These are phyloP conservation scores for Beauveria varroae DNA, from an alignment of 2,329 filamentous ascomycete genomes.

Conservation along the genomic window DNA sequence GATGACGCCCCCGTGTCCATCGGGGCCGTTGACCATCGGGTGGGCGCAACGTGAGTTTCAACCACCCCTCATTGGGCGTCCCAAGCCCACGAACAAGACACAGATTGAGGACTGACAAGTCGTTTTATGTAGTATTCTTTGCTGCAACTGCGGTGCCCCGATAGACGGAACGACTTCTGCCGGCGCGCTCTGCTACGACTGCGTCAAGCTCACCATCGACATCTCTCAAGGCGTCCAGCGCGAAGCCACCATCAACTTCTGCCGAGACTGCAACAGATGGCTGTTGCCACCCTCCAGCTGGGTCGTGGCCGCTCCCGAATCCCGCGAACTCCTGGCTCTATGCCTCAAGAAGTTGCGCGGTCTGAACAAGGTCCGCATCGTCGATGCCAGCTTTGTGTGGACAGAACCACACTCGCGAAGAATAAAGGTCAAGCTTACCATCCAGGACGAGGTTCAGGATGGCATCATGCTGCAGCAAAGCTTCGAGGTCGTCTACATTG, in stretches of 20 bases:
- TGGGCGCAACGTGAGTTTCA: conserved; percentile 32
- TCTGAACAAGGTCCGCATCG: conserved; percentile 82
- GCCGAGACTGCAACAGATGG: conserved; percentile 92
- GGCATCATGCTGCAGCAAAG: conserved; percentile 75
- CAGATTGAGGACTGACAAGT: neutral
- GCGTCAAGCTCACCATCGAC: conserved; percentile 89
- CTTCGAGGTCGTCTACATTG: conserved; percentile 89
- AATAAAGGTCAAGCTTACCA: conserved; percentile 90
- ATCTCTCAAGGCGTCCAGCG: conserved; percentile 86
- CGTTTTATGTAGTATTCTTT: conserved; percentile 64
- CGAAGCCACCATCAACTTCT: conserved; percentile 84
- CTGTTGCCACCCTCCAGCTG: conserved; percentile 78
- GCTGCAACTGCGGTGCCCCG: conserved; percentile 92
- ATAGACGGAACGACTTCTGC: conserved; percentile 85
- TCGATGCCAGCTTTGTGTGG: conserved; percentile 96
- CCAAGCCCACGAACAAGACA: neutral
- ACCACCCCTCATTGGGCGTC: conserved; percentile 8
- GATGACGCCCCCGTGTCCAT: conserved; percentile 35
- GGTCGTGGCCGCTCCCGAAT: conserved; percentile 79
- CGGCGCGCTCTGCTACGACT: conserved; percentile 91
- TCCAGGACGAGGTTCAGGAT: conserved; percentile 63
- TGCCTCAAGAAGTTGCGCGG: conserved; percentile 85
- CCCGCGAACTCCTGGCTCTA: conserved; percentile 82
- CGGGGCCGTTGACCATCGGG: conserved; percentile 25
- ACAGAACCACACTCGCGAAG: conserved; percentile 93